A percentile compares a stretch with the other conserved stretches of the same genome.
Conservation (phyloP, 148 eudicot species). For the Beta vulgaris region DNA sequence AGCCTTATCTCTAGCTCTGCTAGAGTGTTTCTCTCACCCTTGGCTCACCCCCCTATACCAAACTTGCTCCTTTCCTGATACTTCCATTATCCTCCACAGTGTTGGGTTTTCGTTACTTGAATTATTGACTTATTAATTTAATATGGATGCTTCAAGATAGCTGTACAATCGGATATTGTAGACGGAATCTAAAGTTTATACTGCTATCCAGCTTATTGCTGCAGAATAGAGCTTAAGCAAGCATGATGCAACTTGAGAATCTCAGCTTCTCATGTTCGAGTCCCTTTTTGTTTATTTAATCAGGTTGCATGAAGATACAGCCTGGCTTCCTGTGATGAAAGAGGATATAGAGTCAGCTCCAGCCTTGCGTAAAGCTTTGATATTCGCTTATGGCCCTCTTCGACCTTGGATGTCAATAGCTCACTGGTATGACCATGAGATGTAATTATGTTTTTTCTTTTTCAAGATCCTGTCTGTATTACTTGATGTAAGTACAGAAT, state of each 20-base stretch:
- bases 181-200: neutral
- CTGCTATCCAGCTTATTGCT: neutral
- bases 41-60: neutral
- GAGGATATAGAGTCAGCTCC: conserved; percentile 58
- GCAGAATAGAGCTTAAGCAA: neutral
- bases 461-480: neutral
- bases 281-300: conserved; percentile 6
- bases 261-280: conserved; percentile 15
- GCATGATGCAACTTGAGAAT: neutral
- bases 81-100: neutral
- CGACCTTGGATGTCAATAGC: conserved; percentile 88
- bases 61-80: neutral
- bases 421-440: conserved; percentile 60
- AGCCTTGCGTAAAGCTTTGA: conserved; percentile 58
- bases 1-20: neutral
- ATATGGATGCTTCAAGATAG: neutral
- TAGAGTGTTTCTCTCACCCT: neutral
- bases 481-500: neutral
- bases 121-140: neutral
- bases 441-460: neutral
- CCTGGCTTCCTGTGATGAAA: conserved; percentile 77
- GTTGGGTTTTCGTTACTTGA: neutral
- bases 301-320: conserved; percentile 88
- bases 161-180: neutral
- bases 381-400: conserved; percentile 81